Conservation (phyloP, 2,329 filamentous ascomycete species). For the Pseudogymnoascus sp. region DNA sequence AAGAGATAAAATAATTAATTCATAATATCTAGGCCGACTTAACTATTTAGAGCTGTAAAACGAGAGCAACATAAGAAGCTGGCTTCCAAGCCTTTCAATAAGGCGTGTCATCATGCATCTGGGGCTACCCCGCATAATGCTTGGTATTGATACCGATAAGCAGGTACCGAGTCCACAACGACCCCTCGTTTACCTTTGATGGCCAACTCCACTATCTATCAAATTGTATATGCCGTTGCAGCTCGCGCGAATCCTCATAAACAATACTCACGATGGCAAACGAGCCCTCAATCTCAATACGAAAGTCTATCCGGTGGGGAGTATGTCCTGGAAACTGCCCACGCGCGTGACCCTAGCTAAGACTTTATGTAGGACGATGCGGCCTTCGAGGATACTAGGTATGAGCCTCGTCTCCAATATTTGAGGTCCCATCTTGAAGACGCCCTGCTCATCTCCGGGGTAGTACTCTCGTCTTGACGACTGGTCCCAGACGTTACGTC, state of each 20-base stretch:
- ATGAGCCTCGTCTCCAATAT: not conserved
- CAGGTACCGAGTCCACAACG: not conserved
- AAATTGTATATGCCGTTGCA: not conserved
- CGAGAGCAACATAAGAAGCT: not conserved
- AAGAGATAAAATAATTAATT: not conserved
- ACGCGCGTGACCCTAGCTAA: not conserved
- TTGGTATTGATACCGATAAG: not conserved
- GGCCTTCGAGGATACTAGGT: not conserved
- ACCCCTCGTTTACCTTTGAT: not conserved
- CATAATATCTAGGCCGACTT: not conserved
- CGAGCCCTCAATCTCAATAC: slow-evolving; percentile 11
- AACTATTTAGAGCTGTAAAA: not conserved
- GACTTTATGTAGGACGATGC: not conserved
- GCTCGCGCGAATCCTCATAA: not conserved
- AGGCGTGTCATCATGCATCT: not conserved
- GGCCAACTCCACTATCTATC: not conserved
- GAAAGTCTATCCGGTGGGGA: slow-evolving; percentile 12
- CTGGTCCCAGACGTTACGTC: slow-evolving; percentile 18
- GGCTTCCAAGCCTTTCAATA: not conserved
- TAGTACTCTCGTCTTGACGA: slow-evolving; percentile 23
- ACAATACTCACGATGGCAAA: not conserved
- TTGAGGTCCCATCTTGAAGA: not conserved
- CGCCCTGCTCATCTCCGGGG: not conserved
- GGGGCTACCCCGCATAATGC: not conserved
- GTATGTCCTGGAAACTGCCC: slow-evolving; percentile 1